Evolutionary conservation across 768 basidiomycete genomes (phyloP).

Genomic region (Mycena albidolilacea): DNA sequence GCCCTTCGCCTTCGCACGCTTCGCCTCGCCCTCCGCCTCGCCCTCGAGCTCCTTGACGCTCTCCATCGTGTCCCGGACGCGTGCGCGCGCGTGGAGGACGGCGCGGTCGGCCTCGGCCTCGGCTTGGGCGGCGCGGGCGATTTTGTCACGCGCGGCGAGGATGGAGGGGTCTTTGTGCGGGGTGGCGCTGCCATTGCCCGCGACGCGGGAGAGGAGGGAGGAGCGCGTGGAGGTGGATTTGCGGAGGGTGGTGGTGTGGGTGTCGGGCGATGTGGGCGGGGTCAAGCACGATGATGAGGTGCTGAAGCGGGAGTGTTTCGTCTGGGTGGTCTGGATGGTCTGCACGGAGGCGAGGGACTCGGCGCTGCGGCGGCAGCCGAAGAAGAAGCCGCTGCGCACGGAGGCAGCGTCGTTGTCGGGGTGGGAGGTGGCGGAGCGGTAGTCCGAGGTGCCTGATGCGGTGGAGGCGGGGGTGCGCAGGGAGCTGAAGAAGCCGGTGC

Average conservation of each 20-base stretch:
- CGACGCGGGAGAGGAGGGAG: no score
- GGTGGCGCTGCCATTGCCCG: background rate
- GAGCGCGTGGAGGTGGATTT: no score
- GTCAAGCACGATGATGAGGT: slow-evolving; percentile 33
- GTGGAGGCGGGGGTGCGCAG: slow-evolving; percentile 15
- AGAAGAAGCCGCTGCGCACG: slow-evolving; percentile 31
- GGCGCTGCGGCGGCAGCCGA: slow-evolving; percentile 22
- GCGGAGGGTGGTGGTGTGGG: background rate
- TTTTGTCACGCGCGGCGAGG: slow-evolving; percentile 63
- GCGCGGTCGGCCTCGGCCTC: slow-evolving; percentile 69
- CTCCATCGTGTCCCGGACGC: slow-evolving; percentile 63
- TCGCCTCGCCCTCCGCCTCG: slow-evolving; percentile 67
- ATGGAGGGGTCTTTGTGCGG: slow-evolving; percentile 59
- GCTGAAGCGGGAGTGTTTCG: background rate
- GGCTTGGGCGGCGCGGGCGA: slow-evolving; percentile 64
- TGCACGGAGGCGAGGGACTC: slow-evolving; percentile 4
- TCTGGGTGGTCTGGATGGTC: background rate
- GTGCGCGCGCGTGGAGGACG: slow-evolving; percentile 57
- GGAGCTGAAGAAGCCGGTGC: slow-evolving; percentile 9
- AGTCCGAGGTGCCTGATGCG: slow-evolving; percentile 5
- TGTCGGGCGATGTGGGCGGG: background rate
- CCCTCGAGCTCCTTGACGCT: slow-evolving; percentile 64
- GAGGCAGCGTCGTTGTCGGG: slow-evolving; percentile 16
- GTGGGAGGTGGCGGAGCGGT: slow-evolving; percentile 29
- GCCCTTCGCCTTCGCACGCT: slow-evolving; percentile 67